Percentiles rank a stretch among this genome's conserved stretches.
These are phyloP conservation scores for Cryptococcus sp. DNA, from an alignment of 1,284 basidiomycete genomes.

Conservation along the genomic window DNA sequence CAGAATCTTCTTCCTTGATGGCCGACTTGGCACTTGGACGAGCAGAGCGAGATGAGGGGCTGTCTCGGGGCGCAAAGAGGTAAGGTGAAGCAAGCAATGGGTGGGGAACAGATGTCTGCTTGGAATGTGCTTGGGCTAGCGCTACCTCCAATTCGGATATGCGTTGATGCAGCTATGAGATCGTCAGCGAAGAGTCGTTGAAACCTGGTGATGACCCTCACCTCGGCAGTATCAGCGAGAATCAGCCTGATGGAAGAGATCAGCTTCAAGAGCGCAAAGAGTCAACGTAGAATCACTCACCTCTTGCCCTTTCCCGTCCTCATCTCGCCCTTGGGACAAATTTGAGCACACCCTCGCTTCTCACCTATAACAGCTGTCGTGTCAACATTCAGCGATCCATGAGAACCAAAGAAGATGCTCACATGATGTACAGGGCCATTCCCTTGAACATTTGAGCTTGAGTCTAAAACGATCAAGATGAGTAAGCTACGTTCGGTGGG, in stretches of 20 bases:
- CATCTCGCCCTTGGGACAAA: slow-evolving; percentile 50
- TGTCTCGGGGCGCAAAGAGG: slow-evolving; percentile 35
- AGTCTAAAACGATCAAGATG: slow-evolving; percentile 22
- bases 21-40: slow-evolving; percentile 9
- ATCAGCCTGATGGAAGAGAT: slow-evolving; percentile 35
- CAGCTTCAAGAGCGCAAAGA: background rate
- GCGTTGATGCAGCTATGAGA: slow-evolving; percentile 38
- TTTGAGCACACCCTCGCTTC: slow-evolving; percentile 48
- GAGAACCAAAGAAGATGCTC: slow-evolving; percentile 7
- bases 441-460: slow-evolving; percentile 48
- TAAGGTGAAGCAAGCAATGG: slow-evolving; percentile 40
- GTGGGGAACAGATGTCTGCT: slow-evolving; percentile 31
- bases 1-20: slow-evolving; percentile 2
- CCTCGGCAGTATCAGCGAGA: slow-evolving; percentile 48
- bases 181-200: background rate
- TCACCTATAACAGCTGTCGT: slow-evolving; percentile 23
- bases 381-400: slow-evolving; percentile 3
- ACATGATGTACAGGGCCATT: slow-evolving; percentile 51
- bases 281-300: slow-evolving; percentile 22
- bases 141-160: slow-evolving; percentile 47
- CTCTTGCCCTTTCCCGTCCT: slow-evolving; percentile 47
- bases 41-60: background rate
- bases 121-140: slow-evolving; percentile 39
- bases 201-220: slow-evolving; percentile 9
- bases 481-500: background rate